These are phyloP conservation scores for Kuraishia hungarica DNA, from an alignment of 805 yeast species.

Conservation along the genomic window DNA sequence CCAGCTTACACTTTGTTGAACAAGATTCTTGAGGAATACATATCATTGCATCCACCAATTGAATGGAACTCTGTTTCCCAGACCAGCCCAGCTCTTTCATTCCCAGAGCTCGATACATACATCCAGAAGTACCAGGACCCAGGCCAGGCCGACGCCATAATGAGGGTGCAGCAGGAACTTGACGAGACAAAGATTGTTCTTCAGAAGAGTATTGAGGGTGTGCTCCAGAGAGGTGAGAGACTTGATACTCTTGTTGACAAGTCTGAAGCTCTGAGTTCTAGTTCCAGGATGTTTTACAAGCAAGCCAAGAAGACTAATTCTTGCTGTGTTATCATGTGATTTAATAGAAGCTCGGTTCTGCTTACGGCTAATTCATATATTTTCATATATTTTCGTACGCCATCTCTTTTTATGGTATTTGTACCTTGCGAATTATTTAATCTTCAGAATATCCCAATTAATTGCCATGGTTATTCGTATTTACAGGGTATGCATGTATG, in stretches of 20 bases:
- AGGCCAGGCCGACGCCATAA: slow-evolving; percentile 89
- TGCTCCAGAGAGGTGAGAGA: slow-evolving; percentile 93
- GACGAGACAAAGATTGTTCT: slow-evolving; percentile 96
- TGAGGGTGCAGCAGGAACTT: slow-evolving; percentile 95
- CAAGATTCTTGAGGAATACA: slow-evolving; percentile 84
- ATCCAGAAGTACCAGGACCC: slow-evolving; percentile 91
- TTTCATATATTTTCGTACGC: not conserved
- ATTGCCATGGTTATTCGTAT: not conserved
- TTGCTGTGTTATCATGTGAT: slow-evolving; percentile 70
- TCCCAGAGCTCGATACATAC: slow-evolving; percentile 58
- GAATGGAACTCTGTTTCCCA: slow-evolving; percentile 56
- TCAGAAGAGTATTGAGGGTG: slow-evolving; percentile 92
- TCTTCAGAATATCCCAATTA: not conserved
- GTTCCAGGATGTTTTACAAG: slow-evolving; percentile 90
- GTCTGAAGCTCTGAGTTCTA: slow-evolving; percentile 82
- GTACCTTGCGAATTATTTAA: not conserved
- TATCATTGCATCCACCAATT: slow-evolving; percentile 67
- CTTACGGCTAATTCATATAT: not conserved
- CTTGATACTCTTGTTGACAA: slow-evolving; percentile 91
- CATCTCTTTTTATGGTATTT: not conserved
- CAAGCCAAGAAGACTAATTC: slow-evolving; percentile 94
- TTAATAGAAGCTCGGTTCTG: not conserved
- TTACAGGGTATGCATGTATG: too few species aligned
- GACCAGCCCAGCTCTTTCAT: slow-evolving; percentile 35
- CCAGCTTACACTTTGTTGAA: slow-evolving; percentile 92